Conservation (phyloP, 176 grass and related monocot genomes). For the Guadua angustifolia region DNA sequence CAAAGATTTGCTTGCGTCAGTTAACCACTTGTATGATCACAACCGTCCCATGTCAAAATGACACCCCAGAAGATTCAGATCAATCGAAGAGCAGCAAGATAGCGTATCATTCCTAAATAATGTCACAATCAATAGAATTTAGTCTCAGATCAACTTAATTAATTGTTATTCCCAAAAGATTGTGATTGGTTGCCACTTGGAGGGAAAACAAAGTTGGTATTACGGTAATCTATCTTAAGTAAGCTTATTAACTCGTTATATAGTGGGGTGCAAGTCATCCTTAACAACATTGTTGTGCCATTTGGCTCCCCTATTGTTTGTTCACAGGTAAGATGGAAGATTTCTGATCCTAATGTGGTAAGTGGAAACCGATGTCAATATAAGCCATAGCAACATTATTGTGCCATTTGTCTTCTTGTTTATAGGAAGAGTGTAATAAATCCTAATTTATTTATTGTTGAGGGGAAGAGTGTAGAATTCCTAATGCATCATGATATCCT, state of each 20-base stretch:
- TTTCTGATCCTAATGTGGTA: neutral
- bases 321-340: neutral
- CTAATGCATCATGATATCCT: neutral
- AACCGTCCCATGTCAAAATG: neutral
- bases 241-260: neutral
- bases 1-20: slow-evolving; percentile 36
- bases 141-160: neutral
- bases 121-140: neutral
- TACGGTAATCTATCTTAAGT: neutral
- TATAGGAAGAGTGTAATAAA: neutral
- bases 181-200: slow-evolving; percentile 46
- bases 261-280: neutral
- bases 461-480: neutral
- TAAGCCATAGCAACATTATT: neutral
- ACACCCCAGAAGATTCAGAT: too few relatives aligned
- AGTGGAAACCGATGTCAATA: neutral
- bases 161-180: neutral
- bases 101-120: neutral
- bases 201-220: neutral
- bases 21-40: neutral
- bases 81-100: slow-evolving; percentile 1
- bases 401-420: slow-evolving; percentile 51
- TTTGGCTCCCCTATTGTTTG: slow-evolving; percentile 35
- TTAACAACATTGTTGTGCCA: slow-evolving; percentile 29
- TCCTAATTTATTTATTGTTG: neutral